Base-by-base conservation (phyloP, 75 land plant genomes). In the Selaginella moellendorffii region DNA sequence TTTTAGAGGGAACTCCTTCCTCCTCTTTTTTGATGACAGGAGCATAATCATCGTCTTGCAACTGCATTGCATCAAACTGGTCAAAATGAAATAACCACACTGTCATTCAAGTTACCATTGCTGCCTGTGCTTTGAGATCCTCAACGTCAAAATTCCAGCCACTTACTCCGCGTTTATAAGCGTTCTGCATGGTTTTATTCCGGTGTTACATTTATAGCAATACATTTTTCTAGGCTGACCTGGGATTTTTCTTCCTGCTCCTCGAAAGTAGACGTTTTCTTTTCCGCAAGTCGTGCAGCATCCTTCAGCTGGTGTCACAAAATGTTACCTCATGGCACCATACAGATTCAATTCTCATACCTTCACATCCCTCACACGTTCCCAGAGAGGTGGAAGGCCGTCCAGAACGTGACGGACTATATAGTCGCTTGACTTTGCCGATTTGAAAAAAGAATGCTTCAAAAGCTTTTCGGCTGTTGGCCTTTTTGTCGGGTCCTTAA, bases 131-230 rank as follows among this genome's bases (percentile, higher is more conserved):
- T 70, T 85, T 92, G 68, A 92, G 58, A 63, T 85, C 90, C 36
- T 88, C 97, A 22, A 88, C 65, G 66, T 92, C 76, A 65, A 92
- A 92, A 73, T 92, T 85, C 97, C 97, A 92, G 23, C 79, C 79
- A 77, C 97, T 92, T n/a, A 92, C 91, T 58, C 97, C 97, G 63
- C 97, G 78, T 69, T 88, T 92, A 53, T 92, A 92, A 77, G 88
- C 97, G 74, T 75, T 93, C 96, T 93, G 46, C 46, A 36, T 14
- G 46, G 5, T 14, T 36, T 36, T 36, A 5, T 5, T 36, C 46
- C 5, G 46, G 14, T 36, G 14, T 36, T 36, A 36, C 46, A 36
- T 36, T 5, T 36, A 36, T 36, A 36, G 46, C 14, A n/a, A n/a
- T n/a, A n/a, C n/a, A n/a, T n/a, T n/a, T n/a, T n/a, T n/a, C n/a